phyloP scores from a whole-genome alignment of 2,329 filamentous ascomycete genomes.

The Ophiostoma himal-ulmi region DNA sequence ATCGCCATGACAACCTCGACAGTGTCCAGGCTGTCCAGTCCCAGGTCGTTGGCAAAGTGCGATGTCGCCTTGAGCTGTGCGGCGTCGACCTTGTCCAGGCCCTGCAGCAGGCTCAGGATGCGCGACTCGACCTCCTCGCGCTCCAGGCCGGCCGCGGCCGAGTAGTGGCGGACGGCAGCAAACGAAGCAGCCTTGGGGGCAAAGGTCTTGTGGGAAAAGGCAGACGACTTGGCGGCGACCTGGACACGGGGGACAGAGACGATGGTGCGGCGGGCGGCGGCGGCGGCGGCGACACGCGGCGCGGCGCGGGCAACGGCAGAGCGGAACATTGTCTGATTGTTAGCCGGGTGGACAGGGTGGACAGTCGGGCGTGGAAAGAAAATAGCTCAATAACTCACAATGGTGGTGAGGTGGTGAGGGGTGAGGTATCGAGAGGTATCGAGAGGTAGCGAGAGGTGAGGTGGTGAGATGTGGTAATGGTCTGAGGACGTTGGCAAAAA shows the following conservation, averaged over 20 bases:
- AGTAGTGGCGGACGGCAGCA: conserved; percentile 72
- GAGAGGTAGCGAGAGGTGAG: background rate
- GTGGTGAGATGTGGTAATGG: background rate
- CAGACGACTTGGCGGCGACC: background rate
- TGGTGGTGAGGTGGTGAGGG: background rate
- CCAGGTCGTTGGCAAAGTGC: conserved; percentile 96
- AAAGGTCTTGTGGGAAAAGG: background rate
- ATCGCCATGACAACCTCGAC: conserved; percentile 99
- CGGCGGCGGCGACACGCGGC: conserved; percentile 53
- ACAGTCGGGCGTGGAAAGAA: too few relatives aligned
- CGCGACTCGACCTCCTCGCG: conserved; percentile 72
- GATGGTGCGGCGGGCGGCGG: conserved; percentile 45
- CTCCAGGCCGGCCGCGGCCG: conserved; percentile 65
- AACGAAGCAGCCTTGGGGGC: conserved; percentile 44
- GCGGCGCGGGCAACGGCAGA: conserved; percentile 52
- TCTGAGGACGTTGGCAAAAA: background rate
- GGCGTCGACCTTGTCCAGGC: conserved; percentile 92
- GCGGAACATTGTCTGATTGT: conserved; percentile 70
- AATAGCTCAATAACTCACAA: background rate
- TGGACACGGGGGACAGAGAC: background rate
- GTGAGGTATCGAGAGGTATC: background rate
- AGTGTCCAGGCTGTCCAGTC: conserved; percentile 93
- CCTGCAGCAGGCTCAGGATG: conserved; percentile 87
- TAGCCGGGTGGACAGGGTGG: background rate
- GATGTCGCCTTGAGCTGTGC: conserved; percentile 72